phyloP scores from a whole-genome alignment of 345 rosid genomes.

The Corymbia maculata region DNA sequence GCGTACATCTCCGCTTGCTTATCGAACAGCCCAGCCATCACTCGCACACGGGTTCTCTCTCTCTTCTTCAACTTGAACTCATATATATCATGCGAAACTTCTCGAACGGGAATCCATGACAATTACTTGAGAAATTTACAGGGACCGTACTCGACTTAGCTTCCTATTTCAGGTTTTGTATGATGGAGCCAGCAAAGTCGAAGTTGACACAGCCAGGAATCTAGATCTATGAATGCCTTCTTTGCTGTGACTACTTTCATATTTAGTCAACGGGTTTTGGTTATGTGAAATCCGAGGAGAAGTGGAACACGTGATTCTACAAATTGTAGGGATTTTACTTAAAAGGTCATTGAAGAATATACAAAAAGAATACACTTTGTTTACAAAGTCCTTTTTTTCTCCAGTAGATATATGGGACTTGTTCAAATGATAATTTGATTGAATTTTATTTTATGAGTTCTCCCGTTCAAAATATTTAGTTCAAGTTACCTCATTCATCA shows the following conservation, averaged over 20 bases:
- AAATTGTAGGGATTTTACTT: background rate
- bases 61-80: background rate
- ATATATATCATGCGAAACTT: background rate
- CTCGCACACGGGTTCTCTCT: background rate
- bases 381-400: background rate
- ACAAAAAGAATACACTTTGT: too few relatives aligned
- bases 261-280: background rate
- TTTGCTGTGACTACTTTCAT: too few relatives aligned
- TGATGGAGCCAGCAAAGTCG: background rate
- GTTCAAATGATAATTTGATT: background rate
- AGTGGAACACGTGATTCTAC: background rate
- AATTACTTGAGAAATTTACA: background rate
- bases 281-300: background rate
- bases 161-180: background rate
- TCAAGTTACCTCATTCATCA: background rate
- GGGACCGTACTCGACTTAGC: background rate
- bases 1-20: constrained; percentile 43
- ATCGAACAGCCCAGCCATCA: constrained; percentile 50
- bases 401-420: background rate
- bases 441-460: too few relatives aligned
- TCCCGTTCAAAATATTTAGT: background rate
- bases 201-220: background rate
- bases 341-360: background rate
- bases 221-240: too few relatives aligned
- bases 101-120: background rate